Base-by-base conservation (phyloP, 2,329 filamentous ascomycete species). In the Penicillium sp. region DNA sequence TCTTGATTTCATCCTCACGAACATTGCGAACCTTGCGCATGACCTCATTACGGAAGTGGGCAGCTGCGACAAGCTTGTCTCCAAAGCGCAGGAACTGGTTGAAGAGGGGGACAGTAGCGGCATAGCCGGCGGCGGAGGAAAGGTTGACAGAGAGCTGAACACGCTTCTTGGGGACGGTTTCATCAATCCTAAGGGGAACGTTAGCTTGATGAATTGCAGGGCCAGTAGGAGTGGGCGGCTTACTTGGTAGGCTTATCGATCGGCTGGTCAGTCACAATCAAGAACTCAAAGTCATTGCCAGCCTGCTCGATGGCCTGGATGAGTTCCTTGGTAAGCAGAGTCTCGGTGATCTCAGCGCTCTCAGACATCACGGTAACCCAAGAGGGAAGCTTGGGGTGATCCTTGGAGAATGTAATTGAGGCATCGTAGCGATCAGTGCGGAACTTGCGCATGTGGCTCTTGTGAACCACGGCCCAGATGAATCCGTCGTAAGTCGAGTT, bases 361-460 rank as follows among this genome's bases (percentile, higher is more conserved):
- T 99, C 95, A 71, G 87, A 96, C 95, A 99, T 98, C 70, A 97
- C 86, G 13, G 91, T 96, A 54, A 89, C 82, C 93, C 93, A 99
- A 62, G 83, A 78, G 33, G 95, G 93, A 33, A 99, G 86, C 81
- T 96, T 97, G 54, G 89, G 73, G 77, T 93, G 86, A 70, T 99
- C 95, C 83, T 96, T 96, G 72, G 93, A 97, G 63, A 87, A 87
- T 43, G 95, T 97, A 65, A 99, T 84, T 52, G 91, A 96, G 53
- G 97, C 81, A 73, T 99, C 95, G 78, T 97, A 99, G 67, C 95
- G 90, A 62, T 96, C 91, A 48, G 96, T 90, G 60, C 95, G 89
- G 67, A 96, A 84, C 68, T 86, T 82, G 80, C 90, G 91, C 93
- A 99, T 98, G 73, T 84, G 79, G 68, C 92, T 88, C 85, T 99